A percentile compares a stretch with the other conserved stretches of the same genome.
These are phyloP conservation scores for Poa pratensis DNA, from an alignment of 176 grass and related monocot species.

Conservation along the genomic window DNA sequence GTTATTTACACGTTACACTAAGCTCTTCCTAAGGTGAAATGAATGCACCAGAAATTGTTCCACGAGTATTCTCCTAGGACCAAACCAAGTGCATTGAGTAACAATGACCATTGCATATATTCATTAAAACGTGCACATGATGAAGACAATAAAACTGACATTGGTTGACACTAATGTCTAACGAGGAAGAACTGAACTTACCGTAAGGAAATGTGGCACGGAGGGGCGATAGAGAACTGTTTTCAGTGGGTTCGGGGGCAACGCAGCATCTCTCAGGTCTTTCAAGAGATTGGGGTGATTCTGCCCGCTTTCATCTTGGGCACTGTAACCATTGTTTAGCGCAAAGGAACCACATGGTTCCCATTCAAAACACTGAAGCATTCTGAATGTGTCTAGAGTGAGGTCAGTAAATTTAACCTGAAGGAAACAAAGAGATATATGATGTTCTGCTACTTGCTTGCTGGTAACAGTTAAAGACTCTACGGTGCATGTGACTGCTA, in stretches of 20 bases:
- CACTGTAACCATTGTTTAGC: constrained; percentile 53
- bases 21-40: constrained; percentile 8
- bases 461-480: not conserved
- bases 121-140: constrained; percentile 12
- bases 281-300: constrained; percentile 69
- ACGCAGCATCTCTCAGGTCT: constrained; percentile 77
- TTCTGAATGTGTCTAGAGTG: constrained; percentile 90
- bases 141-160: not conserved
- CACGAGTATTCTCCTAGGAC: constrained; percentile 11
- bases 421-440: constrained; percentile 16
- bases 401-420: constrained; percentile 95
- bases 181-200: constrained; percentile 45
- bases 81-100: not conserved
- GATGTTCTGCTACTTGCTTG: not conserved
- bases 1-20: constrained; percentile 1
- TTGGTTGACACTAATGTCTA: not conserved
- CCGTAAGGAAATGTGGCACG: constrained; percentile 76
- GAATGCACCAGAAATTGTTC: not conserved
- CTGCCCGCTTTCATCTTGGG: constrained; percentile 64
- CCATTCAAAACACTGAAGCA: constrained; percentile 97
- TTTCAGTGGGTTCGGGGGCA: constrained; percentile 89
- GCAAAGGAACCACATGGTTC: constrained; percentile 90
- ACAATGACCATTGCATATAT: not conserved
- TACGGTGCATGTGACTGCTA: not conserved
- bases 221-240: constrained; percentile 77